Percentiles rank a stretch among this genome's conserved stretches.
phyloP scores from a whole-genome alignment of 306 rosid genomes.

The Prunus padus region DNA sequence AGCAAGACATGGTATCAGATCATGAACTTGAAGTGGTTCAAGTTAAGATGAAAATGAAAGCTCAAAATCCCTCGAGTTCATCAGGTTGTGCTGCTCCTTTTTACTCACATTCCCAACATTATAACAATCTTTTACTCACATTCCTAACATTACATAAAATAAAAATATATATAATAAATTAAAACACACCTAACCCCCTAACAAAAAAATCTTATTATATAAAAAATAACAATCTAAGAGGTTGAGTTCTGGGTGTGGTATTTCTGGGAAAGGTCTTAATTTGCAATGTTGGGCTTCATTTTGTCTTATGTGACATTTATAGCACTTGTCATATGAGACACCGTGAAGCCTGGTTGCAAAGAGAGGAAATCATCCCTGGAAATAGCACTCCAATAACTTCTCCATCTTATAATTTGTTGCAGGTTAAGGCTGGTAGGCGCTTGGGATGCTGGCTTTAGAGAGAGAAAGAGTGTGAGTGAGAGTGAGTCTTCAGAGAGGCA shows the following conservation, averaged over 20 bases:
- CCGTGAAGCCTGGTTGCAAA: background rate
- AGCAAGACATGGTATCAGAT: conserved; percentile 19
- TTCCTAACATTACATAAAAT: conserved; percentile 26
- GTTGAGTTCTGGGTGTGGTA: background rate
- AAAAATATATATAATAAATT: background rate
- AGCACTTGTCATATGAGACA: background rate
- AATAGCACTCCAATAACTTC: background rate
- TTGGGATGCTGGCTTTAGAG: conserved; percentile 13
- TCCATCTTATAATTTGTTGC: background rate
- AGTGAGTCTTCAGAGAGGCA: background rate
- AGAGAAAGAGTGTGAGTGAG: background rate
- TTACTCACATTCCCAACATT: conserved; percentile 32
- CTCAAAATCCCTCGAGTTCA: conserved; percentile 2
- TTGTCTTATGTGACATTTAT: too few relatives aligned
- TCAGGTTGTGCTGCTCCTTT: conserved; percentile 4
- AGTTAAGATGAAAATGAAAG: background rate
- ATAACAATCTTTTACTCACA: conserved; percentile 24
- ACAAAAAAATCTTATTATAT: background rate
- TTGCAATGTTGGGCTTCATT: background rate
- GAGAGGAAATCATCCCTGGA: conserved; percentile 2
- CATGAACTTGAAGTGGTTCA: background rate
- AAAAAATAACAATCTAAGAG: background rate
- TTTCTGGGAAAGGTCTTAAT: background rate
- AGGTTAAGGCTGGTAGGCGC: background rate
- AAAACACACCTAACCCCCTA: background rate